phyloP scores from a whole-genome alignment of 306 rosid genomes.

The Begonia loranthoides region DNA sequence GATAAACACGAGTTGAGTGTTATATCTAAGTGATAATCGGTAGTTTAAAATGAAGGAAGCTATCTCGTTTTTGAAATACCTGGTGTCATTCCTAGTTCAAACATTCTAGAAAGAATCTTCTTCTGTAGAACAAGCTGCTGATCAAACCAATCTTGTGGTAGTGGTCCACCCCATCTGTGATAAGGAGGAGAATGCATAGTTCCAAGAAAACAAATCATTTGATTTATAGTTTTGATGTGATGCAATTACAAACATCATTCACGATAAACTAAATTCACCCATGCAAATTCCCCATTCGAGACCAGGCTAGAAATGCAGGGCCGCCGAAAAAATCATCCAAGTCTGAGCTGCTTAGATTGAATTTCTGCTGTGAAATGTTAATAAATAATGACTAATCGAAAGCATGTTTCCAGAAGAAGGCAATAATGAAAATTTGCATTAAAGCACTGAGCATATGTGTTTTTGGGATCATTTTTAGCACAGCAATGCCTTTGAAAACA shows the following conservation, averaged over 20 bases:
- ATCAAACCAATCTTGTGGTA: slow-evolving; percentile 86
- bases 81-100: slow-evolving; percentile 96
- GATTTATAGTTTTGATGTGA: no score
- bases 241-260: neutral
- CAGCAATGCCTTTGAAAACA: slow-evolving; percentile 2
- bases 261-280: slow-evolving; percentile 49
- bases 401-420: no score
- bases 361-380: no score
- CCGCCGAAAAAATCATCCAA: slow-evolving; percentile 84
- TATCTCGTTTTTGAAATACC: slow-evolving; percentile 19
- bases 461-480: neutral
- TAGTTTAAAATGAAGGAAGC: no score
- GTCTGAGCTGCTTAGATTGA: slow-evolving; percentile 10
- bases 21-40: no score
- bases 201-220: no score
- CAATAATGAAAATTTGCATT: slow-evolving; percentile 30
- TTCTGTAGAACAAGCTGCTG: slow-evolving; percentile 69
- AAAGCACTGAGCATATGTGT: slow-evolving; percentile 40
- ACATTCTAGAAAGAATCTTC: slow-evolving; percentile 64
- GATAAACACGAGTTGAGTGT: no score
- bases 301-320: slow-evolving; percentile 99
- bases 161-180: slow-evolving; percentile 91
- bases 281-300: slow-evolving; percentile 96
- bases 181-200: slow-evolving; percentile 9
- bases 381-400: no score